Evolutionary conservation across 1,284 basidiomycete genomes (phyloP), one percentile per base, ranked within the genome.

Genomic region (Pseudozyma sp.): DNA sequence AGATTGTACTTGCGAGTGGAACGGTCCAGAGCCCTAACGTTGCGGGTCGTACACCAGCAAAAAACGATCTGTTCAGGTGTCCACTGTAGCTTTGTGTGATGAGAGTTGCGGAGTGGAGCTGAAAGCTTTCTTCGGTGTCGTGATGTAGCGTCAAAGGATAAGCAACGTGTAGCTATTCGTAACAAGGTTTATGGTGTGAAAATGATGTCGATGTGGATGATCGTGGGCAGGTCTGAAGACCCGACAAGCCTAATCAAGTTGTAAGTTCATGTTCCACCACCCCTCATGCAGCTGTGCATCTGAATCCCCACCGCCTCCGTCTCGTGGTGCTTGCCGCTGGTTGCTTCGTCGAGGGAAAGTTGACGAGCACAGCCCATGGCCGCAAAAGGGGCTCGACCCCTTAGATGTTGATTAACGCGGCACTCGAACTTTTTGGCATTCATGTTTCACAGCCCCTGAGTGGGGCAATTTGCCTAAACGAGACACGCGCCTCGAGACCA

Each of bases 381-480:
- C 31, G 45, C n/a, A 9, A 59, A 42, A 51, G 43, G 51, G 47
- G 40, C 36, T 13, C 8, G 45, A 53, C 21, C 64, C 52, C 64
- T 43, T 67, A 67, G 64, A 67, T 67, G 64, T 67, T 67, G 64
- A 67, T 60, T n/a, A 53, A 58, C 49, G 21, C 43, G 18, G 14
- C 36, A 13, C 39, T 5, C 19, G 16, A 51, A 18, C 39, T 40
- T n/a, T 40, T n/a, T 13, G 34, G 51, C 18, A 38, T 13, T 42
- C 31, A n/a, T 25, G 42, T 53, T 18, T 25, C 34, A 19, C 25
- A 31, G 25, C 62, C 55, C 62, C 61, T 64, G 61, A 64, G 13
- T 64, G 49, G 11, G 10, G 19, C 18, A 47, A 19, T 21, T 25
- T 25, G 25, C 25, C 25, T 31, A 31, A 57, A 35, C 31, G 19